phyloP scores from a whole-genome alignment of 1,139 yeast genomes.

The Blastobotrys illinoisensis region DNA sequence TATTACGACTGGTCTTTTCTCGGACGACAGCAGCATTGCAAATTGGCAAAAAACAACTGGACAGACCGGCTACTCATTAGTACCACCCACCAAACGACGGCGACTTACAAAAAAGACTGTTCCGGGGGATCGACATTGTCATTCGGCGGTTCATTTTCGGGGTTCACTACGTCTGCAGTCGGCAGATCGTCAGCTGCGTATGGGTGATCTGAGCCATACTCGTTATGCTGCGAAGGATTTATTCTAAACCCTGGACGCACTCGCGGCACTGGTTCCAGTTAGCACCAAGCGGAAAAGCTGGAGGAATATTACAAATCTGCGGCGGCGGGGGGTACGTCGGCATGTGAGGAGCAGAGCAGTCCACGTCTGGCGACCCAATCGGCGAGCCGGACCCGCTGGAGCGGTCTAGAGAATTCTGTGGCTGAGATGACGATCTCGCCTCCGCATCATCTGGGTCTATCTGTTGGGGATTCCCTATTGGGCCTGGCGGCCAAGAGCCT shows the following conservation, averaged over 20 bases:
- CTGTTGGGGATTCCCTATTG: neutral
- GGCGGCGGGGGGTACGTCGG: conserved; percentile 7
- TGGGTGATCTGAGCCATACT: conserved; percentile 8
- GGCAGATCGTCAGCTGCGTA: conserved; percentile 12
- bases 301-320: neutral
- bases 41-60: neutral
- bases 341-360: conserved; percentile 15
- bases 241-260: neutral
- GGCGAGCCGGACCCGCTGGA: neutral
- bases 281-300: neutral
- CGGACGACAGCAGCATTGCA: neutral
- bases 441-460: neutral
- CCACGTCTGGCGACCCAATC: conserved; percentile 11
- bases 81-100: neutral
- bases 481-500: neutral
- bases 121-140: neutral
- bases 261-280: neutral
- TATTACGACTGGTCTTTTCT: neutral
- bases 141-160: neutral
- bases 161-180: neutral
- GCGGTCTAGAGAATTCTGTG: neutral
- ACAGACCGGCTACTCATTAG: neutral
- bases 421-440: neutral
- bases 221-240: conserved; percentile 5
- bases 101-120: neutral